Evolutionary conservation across 306 rosid genomes (phyloP), one percentile per base, ranked within the genome.

Genomic region (Boehmeria nivea): DNA sequence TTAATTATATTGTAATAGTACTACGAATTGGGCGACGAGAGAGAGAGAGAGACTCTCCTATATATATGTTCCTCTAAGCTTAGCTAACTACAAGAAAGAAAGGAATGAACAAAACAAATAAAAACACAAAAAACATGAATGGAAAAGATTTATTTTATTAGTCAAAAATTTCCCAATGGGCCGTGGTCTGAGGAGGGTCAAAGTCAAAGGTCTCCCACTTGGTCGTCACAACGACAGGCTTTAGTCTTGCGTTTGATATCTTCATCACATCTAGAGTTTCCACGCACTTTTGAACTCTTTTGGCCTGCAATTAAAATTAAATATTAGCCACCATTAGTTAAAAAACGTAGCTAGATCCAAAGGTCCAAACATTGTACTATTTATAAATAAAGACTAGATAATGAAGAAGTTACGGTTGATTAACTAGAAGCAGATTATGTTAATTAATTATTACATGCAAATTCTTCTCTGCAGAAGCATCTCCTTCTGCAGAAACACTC

Each of bases 191-290:
- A 13, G 77, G 70, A 51, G 65, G 64, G 8, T 31, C 36, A 31
- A 31, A 40, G 54, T 83, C 85, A 60, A 89, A 86, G 8, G 82
- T 81, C 70, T 86, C 95, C 97, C 95, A 89, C 63, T 86, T 81
- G 33, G 94, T 77, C 18, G 97, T 76, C 7, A 83, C 85, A 51
- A 83, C 72, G 0, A 65, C 75, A 31, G 82, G 79, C 75, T 79
- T 79, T 38, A 69, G 76, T 38, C 58, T 69, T 37, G 86, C 86
- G 70, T 89, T 89, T 53, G 79, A 69, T 44, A 74, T 65, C 84
- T 83, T 86, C 24, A 81, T 40, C 18, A 3, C 51, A 62, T 89
- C 97, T 59, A 89, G 75, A 4, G 64, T 75, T 71, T 86, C 94
- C 14, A 86, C 95, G 60, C 87, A 73, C 59, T 83, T 86, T 58